A percentile compares a stretch with the other conserved stretches of the same genome.
Evolutionary conservation across 139 green algal genomes (phyloP).

Genomic region (Chlamydomonas urium): DNA sequence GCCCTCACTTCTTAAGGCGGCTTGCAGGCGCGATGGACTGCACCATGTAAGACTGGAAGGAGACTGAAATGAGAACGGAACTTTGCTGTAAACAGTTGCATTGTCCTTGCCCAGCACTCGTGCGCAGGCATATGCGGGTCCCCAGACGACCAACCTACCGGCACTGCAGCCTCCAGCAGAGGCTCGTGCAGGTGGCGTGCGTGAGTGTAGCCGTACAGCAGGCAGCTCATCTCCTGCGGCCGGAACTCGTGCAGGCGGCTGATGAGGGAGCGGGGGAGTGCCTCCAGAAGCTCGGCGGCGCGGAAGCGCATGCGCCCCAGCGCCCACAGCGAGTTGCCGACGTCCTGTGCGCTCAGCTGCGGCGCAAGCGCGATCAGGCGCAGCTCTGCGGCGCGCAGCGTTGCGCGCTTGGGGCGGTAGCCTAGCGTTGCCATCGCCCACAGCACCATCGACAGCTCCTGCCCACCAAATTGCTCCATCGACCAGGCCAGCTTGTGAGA

Average conservation of each 20-base stretch:
- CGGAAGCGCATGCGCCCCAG: constrained; percentile 25
- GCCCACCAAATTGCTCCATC: background rate
- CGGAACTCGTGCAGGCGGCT: constrained; percentile 15
- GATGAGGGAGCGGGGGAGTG: constrained; percentile 15
- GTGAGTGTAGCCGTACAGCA: constrained; percentile 20
- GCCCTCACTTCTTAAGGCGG: too few species aligned
- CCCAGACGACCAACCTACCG: constrained; percentile 1
- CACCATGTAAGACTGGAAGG: too few species aligned
- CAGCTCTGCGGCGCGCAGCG: constrained; percentile 20
- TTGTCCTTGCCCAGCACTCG: too few species aligned
- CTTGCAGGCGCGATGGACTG: too few species aligned
- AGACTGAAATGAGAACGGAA: too few species aligned
- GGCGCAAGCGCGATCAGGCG: constrained; percentile 11
- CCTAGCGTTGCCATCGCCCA: constrained; percentile 28
- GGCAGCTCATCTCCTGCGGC: constrained; percentile 19
- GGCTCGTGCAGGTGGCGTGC: constrained; percentile 29
- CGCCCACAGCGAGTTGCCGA: constrained; percentile 22
- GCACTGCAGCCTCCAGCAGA: background rate
- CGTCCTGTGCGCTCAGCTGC: constrained; percentile 14
- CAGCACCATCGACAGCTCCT: constrained; percentile 29
- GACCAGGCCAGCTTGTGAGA: background rate
- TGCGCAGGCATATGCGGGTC: too few species aligned
- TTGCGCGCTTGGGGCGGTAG: constrained; percentile 13
- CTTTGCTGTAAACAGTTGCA: too few species aligned
- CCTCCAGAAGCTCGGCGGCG: constrained; percentile 28